phyloP scores from a whole-genome alignment of 2,329 filamentous ascomycete genomes.

The Penicillium concentricum region DNA sequence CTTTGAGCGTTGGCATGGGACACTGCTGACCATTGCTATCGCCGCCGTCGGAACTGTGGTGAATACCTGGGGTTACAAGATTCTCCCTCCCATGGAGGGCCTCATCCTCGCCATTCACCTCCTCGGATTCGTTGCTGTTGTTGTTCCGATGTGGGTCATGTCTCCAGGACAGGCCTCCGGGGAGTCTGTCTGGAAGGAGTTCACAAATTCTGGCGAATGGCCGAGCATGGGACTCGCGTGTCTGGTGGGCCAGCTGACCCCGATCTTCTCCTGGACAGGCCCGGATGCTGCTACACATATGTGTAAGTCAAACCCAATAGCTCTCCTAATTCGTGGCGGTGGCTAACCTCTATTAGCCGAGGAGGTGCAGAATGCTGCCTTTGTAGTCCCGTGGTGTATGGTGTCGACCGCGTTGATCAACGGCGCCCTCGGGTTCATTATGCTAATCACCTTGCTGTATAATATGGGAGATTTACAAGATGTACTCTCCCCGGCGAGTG shows the following conservation, averaged over 20 bases:
- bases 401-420: constrained; percentile 50
- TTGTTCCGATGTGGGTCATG: constrained; percentile 39
- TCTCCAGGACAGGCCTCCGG: constrained; percentile 22
- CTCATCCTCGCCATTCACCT: constrained; percentile 52
- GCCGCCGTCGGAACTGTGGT: constrained; percentile 49
- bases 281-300: constrained; percentile 38
- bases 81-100: constrained; percentile 53
- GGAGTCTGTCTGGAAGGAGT: constrained; percentile 35
- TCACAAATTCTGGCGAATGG: constrained; percentile 41
- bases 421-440: constrained; percentile 48
- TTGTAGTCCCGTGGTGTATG: constrained; percentile 51
- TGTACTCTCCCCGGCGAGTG: constrained; percentile 43
- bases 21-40: constrained; percentile 51
- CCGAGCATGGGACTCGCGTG: constrained; percentile 38
- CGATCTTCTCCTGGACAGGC: constrained; percentile 30
- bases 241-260: constrained; percentile 37
- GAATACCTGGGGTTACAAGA: constrained; percentile 49
- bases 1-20: constrained; percentile 38
- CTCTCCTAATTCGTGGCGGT: neutral
- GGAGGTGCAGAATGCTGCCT: constrained; percentile 50
- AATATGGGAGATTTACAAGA: constrained; percentile 43
- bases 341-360: constrained; percentile 38
- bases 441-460: constrained; percentile 47
- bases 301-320: constrained; percentile 17
- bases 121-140: constrained; percentile 45